phyloP scores from a whole-genome alignment of 2,329 filamentous ascomycete species.

The Diaporthe aspalathi region DNA sequence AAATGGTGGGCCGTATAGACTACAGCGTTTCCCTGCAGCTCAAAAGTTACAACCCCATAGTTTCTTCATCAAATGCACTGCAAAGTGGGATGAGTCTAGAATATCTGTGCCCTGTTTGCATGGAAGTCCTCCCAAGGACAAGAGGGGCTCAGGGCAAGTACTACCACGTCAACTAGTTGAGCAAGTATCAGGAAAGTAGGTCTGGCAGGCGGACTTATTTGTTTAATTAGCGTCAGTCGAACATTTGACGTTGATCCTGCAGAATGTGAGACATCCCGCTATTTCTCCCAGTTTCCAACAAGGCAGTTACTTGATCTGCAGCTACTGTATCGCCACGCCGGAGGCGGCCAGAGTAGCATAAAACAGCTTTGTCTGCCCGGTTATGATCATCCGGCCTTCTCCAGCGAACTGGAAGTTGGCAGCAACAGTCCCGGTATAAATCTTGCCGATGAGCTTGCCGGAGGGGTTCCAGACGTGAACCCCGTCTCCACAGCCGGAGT shows the following conservation, averaged over 20 bases:
- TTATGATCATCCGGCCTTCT: constrained; percentile 53
- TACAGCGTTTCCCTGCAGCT: no score
- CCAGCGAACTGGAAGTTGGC: constrained; percentile 64
- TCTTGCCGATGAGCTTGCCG: constrained; percentile 66
- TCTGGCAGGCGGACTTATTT: no score
- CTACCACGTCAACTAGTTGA: no score
- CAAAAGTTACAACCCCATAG: no score
- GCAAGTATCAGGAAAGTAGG: no score
- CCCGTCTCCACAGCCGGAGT: constrained; percentile 62
- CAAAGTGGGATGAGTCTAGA: no score
- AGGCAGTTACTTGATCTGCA: not conserved
- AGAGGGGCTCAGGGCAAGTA: no score
- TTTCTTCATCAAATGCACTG: no score
- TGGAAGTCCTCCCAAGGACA: no score
- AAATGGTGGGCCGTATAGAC: no score
- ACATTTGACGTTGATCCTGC: not conserved
- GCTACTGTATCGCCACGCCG: constrained; percentile 10
- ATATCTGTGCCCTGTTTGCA: no score
- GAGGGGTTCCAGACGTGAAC: constrained; percentile 61
- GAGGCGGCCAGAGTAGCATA: constrained; percentile 49
- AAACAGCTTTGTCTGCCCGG: constrained; percentile 54
- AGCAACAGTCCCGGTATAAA: constrained; percentile 59
- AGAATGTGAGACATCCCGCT: not conserved
- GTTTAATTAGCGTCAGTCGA: constrained; percentile 1
- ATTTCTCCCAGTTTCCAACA: not conserved